These are phyloP conservation scores for Angomonas desouzai DNA, from an alignment of 208 protist species.

Conservation along the genomic window DNA sequence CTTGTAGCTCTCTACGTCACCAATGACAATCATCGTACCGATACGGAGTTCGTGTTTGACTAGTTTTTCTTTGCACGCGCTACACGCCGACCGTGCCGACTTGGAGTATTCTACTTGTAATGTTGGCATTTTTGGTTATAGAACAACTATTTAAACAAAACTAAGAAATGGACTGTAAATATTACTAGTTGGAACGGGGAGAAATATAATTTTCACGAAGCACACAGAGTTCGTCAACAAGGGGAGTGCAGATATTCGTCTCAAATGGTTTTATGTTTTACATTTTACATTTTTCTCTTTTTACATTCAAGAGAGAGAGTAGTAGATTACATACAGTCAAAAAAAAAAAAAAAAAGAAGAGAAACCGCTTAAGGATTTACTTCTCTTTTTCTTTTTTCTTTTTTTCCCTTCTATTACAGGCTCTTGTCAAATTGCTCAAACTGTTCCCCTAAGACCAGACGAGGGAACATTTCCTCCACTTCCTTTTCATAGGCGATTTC, in stretches of 20 bases:
- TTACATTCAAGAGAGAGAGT: no score
- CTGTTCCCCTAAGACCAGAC: conserved; percentile 57
- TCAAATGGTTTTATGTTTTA: no score
- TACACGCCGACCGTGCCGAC: conserved; percentile 61
- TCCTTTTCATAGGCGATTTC: conserved; percentile 80
- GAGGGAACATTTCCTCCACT: conserved; percentile 64
- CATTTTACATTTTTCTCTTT: no score
- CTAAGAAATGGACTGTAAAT: no score
- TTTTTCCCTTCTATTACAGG: conserved; percentile 5
- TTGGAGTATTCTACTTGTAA: conserved; percentile 78
- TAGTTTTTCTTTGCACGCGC: conserved; percentile 51
- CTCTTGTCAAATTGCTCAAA: conserved; percentile 70
- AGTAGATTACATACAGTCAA: conserved; percentile 9
- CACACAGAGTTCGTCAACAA: no score
- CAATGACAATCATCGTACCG: conserved; percentile 56
- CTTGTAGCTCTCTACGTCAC: conserved; percentile 48
- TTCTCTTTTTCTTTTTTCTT: neutral
- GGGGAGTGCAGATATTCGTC: no score
- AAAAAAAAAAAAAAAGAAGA: no score
- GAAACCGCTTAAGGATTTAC: neutral
- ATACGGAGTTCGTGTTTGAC: conserved; percentile 78
- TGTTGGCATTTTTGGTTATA: conserved; percentile 38
- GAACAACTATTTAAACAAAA: no score
- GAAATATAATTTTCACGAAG: no score
- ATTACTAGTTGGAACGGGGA: no score